Conservation (phyloP, 371 early-diverging fungal genomes). For the Saksenaea vasiformis region DNA sequence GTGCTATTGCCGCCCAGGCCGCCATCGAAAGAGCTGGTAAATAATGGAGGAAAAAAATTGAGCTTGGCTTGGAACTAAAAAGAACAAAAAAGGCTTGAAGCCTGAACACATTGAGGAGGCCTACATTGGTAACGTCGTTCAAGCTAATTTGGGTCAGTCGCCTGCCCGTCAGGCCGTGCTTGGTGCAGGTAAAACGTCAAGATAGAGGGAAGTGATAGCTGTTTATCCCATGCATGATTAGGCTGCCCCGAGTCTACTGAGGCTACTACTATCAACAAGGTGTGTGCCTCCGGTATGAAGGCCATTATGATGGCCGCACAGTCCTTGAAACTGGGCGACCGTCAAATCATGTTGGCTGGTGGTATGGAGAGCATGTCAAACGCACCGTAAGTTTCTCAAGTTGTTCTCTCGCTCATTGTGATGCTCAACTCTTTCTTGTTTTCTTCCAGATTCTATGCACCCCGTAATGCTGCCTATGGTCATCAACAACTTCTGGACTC, state of each 20-base stretch:
- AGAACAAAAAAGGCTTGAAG: constrained; percentile 46
- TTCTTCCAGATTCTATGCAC: constrained; percentile 59
- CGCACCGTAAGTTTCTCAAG: constrained; percentile 63
- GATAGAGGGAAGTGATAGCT: background rate
- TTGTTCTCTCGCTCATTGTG: too few species aligned
- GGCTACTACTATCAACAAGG: constrained; percentile 92
- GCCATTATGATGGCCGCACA: constrained; percentile 77
- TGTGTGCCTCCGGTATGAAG: constrained; percentile 96
- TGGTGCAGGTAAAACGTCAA: constrained; percentile 51
- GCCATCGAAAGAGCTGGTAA: constrained; percentile 67
- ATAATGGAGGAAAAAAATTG: background rate
- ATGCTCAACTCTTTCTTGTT: background rate
- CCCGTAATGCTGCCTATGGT: constrained; percentile 76
- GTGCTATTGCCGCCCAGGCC: constrained; percentile 72
- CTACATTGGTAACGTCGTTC: constrained; percentile 89
- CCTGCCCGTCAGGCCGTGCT: constrained; percentile 86
- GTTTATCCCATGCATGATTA: constrained; percentile 20
- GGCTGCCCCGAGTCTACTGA: constrained; percentile 77
- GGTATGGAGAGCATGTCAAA: constrained; percentile 97
- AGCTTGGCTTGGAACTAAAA: background rate
- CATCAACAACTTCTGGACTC: constrained; percentile 83
- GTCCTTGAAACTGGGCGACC: constrained; percentile 60
- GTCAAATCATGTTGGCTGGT: constrained; percentile 81
- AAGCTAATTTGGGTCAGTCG: constrained; percentile 81
- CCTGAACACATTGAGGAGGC: constrained; percentile 84